phyloP scores from a whole-genome alignment of 371 early-diverging fungal genomes.

The Circinella minor region DNA sequence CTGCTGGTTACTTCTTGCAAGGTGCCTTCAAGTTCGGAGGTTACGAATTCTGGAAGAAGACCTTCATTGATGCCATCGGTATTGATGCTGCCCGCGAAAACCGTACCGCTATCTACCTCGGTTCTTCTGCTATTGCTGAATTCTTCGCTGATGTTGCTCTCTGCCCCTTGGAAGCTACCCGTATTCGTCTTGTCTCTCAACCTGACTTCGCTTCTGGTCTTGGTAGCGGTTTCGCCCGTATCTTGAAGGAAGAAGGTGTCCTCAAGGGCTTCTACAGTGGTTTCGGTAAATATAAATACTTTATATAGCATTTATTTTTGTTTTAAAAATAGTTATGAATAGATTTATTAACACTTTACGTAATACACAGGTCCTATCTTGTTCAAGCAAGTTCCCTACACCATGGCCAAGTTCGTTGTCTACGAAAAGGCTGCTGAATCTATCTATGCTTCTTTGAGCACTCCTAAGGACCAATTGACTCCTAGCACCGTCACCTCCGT shows the following conservation, averaged over 20 bases:
- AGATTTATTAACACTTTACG: neutral
- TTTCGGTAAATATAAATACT: slow-evolving; percentile 36
- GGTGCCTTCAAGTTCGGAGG: slow-evolving; percentile 93
- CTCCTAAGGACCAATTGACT: slow-evolving; percentile 48
- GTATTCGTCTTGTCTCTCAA: slow-evolving; percentile 55
- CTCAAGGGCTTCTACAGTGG: slow-evolving; percentile 76
- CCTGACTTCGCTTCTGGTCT: slow-evolving; percentile 64
- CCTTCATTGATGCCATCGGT: slow-evolving; percentile 73
- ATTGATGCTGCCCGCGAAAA: slow-evolving; percentile 79
- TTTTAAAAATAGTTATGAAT: neutral
- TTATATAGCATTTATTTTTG: neutral
- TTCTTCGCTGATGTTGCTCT: slow-evolving; percentile 92
- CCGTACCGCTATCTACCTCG: slow-evolving; percentile 85
- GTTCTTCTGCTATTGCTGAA: slow-evolving; percentile 87
- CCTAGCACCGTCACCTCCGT: slow-evolving; percentile 60
- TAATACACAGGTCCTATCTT: slow-evolving; percentile 61
- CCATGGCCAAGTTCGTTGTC: slow-evolving; percentile 94
- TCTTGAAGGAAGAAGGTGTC: slow-evolving; percentile 69
- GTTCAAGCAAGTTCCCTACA: slow-evolving; percentile 92
- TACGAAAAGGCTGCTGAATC: slow-evolving; percentile 76
- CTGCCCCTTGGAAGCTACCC: slow-evolving; percentile 82
- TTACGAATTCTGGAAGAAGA: slow-evolving; percentile 90
- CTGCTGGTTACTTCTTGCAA: slow-evolving; percentile 87
- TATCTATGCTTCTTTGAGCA: slow-evolving; percentile 34
- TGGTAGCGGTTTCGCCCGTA: slow-evolving; percentile 54